Base-by-base conservation (phyloP, 2,329 filamentous ascomycete genomes). In the Phyllosticta paracitricarpa region DNA sequence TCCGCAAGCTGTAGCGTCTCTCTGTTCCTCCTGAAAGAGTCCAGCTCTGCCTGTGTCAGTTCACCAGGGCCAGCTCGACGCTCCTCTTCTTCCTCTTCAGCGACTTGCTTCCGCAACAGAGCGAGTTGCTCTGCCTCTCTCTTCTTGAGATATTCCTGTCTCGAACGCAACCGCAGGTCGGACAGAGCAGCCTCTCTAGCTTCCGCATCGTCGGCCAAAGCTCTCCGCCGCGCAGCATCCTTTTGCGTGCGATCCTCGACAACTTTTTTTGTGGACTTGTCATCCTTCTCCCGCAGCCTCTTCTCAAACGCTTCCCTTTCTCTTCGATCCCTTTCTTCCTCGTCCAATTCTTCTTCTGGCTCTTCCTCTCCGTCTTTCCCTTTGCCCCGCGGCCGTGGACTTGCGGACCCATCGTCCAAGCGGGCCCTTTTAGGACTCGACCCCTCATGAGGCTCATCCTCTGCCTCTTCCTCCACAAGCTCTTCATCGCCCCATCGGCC, bases 121-220 rank as follows among this genome's bases (percentile, higher is more conserved):
- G 89, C 89, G 17, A 99, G 76, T 63, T 90, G 85, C 73, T 97
- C 91, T 0, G 88, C 80, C 72, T 97, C 92, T 65, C 94, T 84
- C 78, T 99, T 97, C 74, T 91, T 91, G 30, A 99, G 80, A 70
- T 99, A 99, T 66, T 94, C 88, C 70, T 97, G 92, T 63, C 94
- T 84, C 2, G 92, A 96, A 33, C 91, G 84, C 69, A 94, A 81
- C 52, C 94, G 83, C 19, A 97, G 75, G 64, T 95, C 91, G 2
- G 87, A 85, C 71, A 96, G 81, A n/a, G 88, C 88, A 8, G 86
- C 85, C 64, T 81, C 81, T 62, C 88, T 81, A 6, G 87, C 84
- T 48, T 82, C 81, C 71, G 91, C 86, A 63, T 63, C 63, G 10
- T 88, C 85, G 10, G 84, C 86, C 62, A 89, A 73, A 1, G 82